A percentile compares a stretch with the other conserved stretches of the same genome.
These are phyloP conservation scores for Botryotinia calthae DNA, from an alignment of 2,329 filamentous ascomycete species.

Conservation along the genomic window DNA sequence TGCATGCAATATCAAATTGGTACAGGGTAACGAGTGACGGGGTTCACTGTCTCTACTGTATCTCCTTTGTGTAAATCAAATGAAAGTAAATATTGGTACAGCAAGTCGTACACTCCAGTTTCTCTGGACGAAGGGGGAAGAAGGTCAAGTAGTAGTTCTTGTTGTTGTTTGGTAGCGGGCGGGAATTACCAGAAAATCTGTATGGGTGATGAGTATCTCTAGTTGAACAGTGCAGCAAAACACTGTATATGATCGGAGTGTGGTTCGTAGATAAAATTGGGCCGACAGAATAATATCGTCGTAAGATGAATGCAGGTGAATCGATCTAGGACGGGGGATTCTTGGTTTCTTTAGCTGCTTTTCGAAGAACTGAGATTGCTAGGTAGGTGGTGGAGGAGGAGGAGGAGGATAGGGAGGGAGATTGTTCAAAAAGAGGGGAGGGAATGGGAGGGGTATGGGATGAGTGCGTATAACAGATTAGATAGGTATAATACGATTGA, in stretches of 20 bases:
- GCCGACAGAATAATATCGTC: neutral
- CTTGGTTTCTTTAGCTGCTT: neutral
- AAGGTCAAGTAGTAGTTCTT: neutral
- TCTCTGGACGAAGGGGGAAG: neutral
- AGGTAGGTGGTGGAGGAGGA: neutral
- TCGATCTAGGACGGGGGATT: neutral
- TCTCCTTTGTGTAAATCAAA: constrained; percentile 1
- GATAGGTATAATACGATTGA: neutral
- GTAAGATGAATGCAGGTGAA: neutral
- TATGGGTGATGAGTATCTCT: neutral
- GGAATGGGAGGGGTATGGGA: neutral
- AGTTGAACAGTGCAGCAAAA: constrained; percentile 7
- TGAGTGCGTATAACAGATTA: neutral
- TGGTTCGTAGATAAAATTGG: constrained; percentile 3
- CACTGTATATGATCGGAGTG: neutral
- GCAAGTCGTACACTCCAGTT: neutral
- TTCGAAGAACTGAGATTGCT: neutral
- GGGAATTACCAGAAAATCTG: neutral
- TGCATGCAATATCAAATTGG: constrained; percentile 20
- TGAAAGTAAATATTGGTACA: neutral
- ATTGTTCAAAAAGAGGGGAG: neutral
- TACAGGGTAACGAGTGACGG: constrained; percentile 18
- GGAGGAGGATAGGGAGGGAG: neutral
- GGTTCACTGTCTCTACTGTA: neutral
- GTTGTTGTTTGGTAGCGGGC: neutral